Conservation (phyloP, 306 rosid genomes). For the Senna siamea region DNA sequence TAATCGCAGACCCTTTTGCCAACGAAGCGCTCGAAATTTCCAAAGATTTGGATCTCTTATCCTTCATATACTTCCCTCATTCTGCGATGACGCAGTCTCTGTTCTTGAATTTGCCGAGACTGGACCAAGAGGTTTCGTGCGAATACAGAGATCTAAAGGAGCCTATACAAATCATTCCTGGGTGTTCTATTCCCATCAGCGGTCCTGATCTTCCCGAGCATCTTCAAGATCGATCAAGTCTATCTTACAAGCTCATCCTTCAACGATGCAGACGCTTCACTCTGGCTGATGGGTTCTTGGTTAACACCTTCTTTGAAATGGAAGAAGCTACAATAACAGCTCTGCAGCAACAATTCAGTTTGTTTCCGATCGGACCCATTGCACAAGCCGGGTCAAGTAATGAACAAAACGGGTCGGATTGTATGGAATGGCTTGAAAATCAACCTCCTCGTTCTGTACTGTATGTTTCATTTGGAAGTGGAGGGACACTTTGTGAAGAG, state of each 20-base stretch:
- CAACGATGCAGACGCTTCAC: slow-evolving; percentile 13
- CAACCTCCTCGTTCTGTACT: slow-evolving; percentile 33
- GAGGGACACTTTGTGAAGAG: slow-evolving; percentile 30
- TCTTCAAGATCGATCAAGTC: slow-evolving; percentile 41
- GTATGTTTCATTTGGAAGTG: slow-evolving; percentile 48
- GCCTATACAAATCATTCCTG: slow-evolving; percentile 36
- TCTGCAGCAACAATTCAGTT: not conserved
- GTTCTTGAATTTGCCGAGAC: slow-evolving; percentile 31
- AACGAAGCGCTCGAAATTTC: slow-evolving; percentile 14
- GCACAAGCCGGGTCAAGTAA: slow-evolving; percentile 26
- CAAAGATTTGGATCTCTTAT: slow-evolving; percentile 31
- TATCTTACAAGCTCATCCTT: slow-evolving; percentile 27
- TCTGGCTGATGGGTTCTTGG: slow-evolving; percentile 41
- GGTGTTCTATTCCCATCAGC: slow-evolving; percentile 32
- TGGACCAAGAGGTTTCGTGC: slow-evolving; percentile 34
- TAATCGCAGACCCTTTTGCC: slow-evolving; percentile 27
- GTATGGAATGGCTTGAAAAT: slow-evolving; percentile 35
- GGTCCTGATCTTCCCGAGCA: slow-evolving; percentile 42
- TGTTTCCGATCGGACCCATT: slow-evolving; percentile 36
- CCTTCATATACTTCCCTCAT: slow-evolving; percentile 27
- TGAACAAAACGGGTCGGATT: slow-evolving; percentile 23
- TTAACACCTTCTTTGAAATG: slow-evolving; percentile 34
- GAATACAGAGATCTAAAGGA: slow-evolving; percentile 37
- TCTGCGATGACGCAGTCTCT: slow-evolving; percentile 21
- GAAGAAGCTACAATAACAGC: not conserved